Conservation (phyloP, 2,329 filamentous ascomycete species). For the Calonectria pauciramosa region DNA sequence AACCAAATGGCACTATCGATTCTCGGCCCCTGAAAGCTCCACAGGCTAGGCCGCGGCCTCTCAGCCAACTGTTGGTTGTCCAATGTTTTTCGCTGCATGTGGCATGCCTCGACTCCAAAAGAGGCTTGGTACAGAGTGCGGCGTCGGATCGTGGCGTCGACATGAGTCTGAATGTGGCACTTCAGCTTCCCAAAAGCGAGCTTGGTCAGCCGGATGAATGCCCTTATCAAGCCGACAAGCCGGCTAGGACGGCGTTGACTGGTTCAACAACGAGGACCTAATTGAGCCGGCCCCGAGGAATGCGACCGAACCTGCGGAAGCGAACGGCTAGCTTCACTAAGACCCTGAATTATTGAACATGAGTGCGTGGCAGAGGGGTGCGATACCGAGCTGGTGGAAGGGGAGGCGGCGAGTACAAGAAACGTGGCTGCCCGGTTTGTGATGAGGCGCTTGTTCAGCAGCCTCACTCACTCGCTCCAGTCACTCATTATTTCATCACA, state of each 20-base stretch:
- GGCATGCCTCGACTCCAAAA: background rate
- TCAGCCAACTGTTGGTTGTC: background rate
- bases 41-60: background rate
- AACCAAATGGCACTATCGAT: background rate
- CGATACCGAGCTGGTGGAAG: background rate
- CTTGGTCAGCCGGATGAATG: background rate
- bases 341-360: background rate
- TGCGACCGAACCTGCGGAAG: background rate
- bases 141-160: background rate
- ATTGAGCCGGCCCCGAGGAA: background rate
- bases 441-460: background rate
- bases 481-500: background rate
- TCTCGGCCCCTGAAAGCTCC: slow-evolving; percentile 2
- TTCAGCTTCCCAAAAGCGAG: background rate
- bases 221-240: background rate
- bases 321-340: background rate
- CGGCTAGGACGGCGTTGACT: background rate
- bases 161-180: background rate
- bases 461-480: slow-evolving; percentile 4
- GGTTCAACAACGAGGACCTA: background rate
- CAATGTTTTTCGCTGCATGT: background rate
- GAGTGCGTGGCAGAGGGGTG: slow-evolving; percentile 1
- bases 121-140: background rate
- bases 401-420: background rate
- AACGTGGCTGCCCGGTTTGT: background rate